A percentile compares a stretch with the other conserved stretches of the same genome.
These are phyloP conservation scores for Setaria italica DNA, from an alignment of 202 grass and related monocot species.

Conservation along the genomic window DNA sequence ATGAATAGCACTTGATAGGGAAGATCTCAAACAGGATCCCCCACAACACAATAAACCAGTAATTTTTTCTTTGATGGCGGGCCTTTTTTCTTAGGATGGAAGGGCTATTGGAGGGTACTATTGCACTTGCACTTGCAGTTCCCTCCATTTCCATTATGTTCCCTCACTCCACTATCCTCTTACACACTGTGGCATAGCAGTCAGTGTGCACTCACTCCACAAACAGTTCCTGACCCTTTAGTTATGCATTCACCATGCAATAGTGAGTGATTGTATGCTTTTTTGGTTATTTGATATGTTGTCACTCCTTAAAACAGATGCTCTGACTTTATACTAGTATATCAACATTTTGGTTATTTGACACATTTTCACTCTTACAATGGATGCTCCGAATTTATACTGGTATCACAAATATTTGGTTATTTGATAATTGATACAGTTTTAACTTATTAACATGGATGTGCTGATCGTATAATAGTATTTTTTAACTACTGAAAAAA, in stretches of 20 bases:
- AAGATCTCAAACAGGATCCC: constrained; percentile 64
- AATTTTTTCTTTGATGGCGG: constrained; percentile 37
- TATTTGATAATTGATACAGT: constrained; percentile 33
- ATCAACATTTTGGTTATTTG: constrained; percentile 10
- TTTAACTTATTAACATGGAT: constrained; percentile 26
- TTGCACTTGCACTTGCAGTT: constrained; percentile 61
- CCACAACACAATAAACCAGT: constrained; percentile 46
- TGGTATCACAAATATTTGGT: not conserved
- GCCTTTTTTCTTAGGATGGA: not conserved
- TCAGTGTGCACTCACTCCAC: constrained; percentile 47
- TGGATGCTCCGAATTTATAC: not conserved
- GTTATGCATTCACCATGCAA: constrained; percentile 39
- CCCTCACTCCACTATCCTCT: constrained; percentile 51
- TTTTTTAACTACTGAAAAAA: not conserved
- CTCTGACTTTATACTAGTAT: not conserved
- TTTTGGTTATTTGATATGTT: not conserved
- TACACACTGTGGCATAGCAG: constrained; percentile 49
- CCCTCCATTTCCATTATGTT: constrained; percentile 44
- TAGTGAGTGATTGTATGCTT: constrained; percentile 34
- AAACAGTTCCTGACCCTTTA: constrained; percentile 49
- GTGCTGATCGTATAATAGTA: constrained; percentile 1
- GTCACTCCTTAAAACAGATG: not conserved
- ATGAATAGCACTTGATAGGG: constrained; percentile 46
- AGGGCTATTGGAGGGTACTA: constrained; percentile 40
- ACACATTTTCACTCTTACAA: constrained; percentile 16